Conservation (phyloP, 805 yeast species). For the Kluyveromyces aestuarii region DNA sequence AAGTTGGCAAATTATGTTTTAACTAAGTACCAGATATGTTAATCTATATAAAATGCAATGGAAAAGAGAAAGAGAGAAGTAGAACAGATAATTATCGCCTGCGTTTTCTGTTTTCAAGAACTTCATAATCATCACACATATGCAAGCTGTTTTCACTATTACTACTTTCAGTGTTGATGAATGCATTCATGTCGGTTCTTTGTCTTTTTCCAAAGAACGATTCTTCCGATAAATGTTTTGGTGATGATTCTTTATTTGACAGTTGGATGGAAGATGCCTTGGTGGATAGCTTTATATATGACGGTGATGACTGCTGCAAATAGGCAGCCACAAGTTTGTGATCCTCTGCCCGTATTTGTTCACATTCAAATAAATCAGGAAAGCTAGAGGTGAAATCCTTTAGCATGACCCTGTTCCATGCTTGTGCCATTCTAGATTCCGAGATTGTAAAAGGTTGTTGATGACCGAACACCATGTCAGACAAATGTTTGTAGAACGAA, state of each 20-base stretch:
- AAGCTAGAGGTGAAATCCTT: conserved; percentile 19
- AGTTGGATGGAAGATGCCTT: not conserved
- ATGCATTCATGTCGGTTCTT: not conserved
- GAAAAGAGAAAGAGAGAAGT: not conserved
- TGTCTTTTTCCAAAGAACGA: not conserved
- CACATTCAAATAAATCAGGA: conserved; percentile 20
- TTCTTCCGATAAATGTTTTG: conserved; percentile 1
- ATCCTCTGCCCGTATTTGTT: not conserved
- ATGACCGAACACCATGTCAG: conserved; percentile 12
- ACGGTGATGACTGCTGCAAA: not conserved
- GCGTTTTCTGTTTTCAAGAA: conserved; percentile 3
- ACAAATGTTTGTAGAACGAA: conserved; percentile 15
- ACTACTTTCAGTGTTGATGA: not conserved
- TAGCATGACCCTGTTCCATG: conserved; percentile 26
- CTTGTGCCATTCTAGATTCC: conserved; percentile 4
- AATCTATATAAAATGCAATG: not conserved
- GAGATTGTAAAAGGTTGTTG: not conserved
- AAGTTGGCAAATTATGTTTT: no score
- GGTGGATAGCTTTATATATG: conserved; percentile 3
- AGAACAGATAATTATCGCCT: not conserved
- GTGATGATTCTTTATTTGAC: not conserved
- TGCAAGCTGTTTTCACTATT: not conserved
- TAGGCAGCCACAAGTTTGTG: not conserved
- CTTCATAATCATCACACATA: not conserved
- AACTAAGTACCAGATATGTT: not conserved